phyloP scores from a whole-genome alignment of 495 filamentous ascomycete species.

The Bacidia rubella region DNA sequence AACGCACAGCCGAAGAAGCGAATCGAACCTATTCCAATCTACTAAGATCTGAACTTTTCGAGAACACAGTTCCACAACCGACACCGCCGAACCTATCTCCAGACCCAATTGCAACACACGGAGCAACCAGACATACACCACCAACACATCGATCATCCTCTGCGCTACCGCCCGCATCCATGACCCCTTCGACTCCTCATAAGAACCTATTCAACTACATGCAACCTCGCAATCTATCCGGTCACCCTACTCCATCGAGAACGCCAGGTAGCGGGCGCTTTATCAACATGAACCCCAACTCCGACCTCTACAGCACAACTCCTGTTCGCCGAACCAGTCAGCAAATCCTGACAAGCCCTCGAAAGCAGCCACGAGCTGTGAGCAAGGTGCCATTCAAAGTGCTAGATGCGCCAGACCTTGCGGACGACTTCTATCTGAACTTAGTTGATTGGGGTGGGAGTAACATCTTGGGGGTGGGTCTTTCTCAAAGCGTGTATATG shows the following conservation, averaged over 20 bases:
- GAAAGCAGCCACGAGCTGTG: conserved; percentile 75
- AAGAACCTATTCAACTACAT: conserved; percentile 95
- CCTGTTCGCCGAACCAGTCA: conserved; percentile 84
- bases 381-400: conserved; percentile 97
- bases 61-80: conserved; percentile 71
- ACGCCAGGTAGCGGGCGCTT: conserved; percentile 79
- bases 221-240: conserved; percentile 58
- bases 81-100: conserved; percentile 53
- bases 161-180: conserved; percentile 47
- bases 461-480: conserved; percentile 81
- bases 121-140: conserved; percentile 67
- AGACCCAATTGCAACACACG: conserved; percentile 48
- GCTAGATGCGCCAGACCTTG: conserved; percentile 86
- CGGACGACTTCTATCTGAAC: conserved; percentile 96
- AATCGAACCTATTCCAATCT: conserved; percentile 85
- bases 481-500: conserved; percentile 94
- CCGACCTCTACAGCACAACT: conserved; percentile 86
- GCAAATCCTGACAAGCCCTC: conserved; percentile 76
- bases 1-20: conserved; percentile 71
- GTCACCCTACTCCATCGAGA: conserved; percentile 70
- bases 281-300: conserved; percentile 69
- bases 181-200: conserved; percentile 87
- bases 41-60: conserved; percentile 80
- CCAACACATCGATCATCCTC: conserved; percentile 49
- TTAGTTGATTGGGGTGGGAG: conserved; percentile 96